A percentile compares a stretch with the other conserved stretches of the same genome.
Conservation (phyloP, 2,329 filamentous ascomycete genomes). For the Periconia macrospinosa region DNA sequence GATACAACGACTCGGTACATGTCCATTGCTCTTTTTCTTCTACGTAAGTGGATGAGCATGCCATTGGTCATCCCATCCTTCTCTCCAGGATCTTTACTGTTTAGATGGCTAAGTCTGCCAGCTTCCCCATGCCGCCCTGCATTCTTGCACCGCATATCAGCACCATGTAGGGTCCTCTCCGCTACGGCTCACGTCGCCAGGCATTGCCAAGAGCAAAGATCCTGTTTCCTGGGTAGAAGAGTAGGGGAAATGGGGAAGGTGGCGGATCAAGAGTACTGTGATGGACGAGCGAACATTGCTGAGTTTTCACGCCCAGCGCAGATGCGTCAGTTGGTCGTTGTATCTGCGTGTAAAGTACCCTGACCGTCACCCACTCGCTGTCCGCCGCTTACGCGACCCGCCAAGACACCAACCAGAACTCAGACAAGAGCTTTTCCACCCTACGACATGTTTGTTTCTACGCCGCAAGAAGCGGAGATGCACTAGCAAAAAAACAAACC, state of each 20-base stretch:
- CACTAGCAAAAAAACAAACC: background rate
- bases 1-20: background rate
- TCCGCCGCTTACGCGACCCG: background rate
- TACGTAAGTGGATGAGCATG: background rate
- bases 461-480: background rate
- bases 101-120: background rate
- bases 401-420: background rate
- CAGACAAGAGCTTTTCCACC: background rate
- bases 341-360: background rate
- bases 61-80: background rate
- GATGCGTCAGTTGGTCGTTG: background rate
- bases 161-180: background rate
- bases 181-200: background rate
- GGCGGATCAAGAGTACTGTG: constrained; percentile 28
- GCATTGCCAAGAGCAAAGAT: background rate
- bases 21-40: background rate
- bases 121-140: background rate
- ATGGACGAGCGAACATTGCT: constrained; percentile 24
- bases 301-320: constrained; percentile 18
- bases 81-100: background rate
- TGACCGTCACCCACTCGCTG: no score
- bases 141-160: background rate
- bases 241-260: background rate
- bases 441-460: background rate
- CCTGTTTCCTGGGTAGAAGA: background rate